A percentile compares a stretch with the other conserved stretches of the same genome.
Evolutionary conservation across 352 stramenopile species (phyloP).

Genomic region (Phytopythium sindhum): DNA sequence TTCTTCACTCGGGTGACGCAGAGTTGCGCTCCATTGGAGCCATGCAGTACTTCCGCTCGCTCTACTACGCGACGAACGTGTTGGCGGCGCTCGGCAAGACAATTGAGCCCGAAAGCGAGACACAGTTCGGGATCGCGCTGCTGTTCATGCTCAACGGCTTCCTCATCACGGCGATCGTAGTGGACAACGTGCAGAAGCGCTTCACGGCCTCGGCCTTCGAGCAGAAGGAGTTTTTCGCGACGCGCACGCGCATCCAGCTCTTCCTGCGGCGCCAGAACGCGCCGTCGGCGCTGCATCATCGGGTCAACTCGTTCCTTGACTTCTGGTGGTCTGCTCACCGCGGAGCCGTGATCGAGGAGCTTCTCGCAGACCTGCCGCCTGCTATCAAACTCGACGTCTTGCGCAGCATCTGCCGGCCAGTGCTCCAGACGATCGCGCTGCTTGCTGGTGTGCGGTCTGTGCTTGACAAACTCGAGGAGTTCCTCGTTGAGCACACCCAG

Average conservation of each 20-base stretch:
- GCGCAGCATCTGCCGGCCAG: slow-evolving; percentile 37
- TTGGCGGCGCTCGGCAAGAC: slow-evolving; percentile 41
- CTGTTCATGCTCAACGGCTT: slow-evolving; percentile 47
- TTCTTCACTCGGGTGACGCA: slow-evolving; percentile 7
- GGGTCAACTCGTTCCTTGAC: slow-evolving; percentile 58
- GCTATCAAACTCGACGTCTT: slow-evolving; percentile 45
- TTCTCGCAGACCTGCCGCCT: slow-evolving; percentile 46
- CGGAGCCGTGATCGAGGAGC: slow-evolving; percentile 39
- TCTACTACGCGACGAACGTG: slow-evolving; percentile 40
- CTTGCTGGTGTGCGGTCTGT: slow-evolving; percentile 29
- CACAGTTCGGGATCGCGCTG: slow-evolving; percentile 32
- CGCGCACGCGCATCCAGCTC: slow-evolving; percentile 43
- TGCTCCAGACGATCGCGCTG: slow-evolving; percentile 39
- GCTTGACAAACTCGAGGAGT: slow-evolving; percentile 29
- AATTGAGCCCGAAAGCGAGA: slow-evolving; percentile 32
- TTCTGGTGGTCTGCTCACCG: slow-evolving; percentile 70
- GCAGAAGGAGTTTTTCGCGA: slow-evolving; percentile 57
- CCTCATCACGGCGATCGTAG: slow-evolving; percentile 37
- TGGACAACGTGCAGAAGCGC: slow-evolving; percentile 51
- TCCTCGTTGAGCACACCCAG: slow-evolving; percentile 44
- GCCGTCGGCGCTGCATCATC: slow-evolving; percentile 37
- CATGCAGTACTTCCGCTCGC: slow-evolving; percentile 32
- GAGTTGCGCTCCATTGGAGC: slow-evolving; percentile 12
- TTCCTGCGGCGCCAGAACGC: slow-evolving; percentile 53
- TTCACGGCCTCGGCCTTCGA: slow-evolving; percentile 53